Conservation (phyloP, 495 filamentous ascomycete genomes). For the Aspergillus biplanus region DNA sequence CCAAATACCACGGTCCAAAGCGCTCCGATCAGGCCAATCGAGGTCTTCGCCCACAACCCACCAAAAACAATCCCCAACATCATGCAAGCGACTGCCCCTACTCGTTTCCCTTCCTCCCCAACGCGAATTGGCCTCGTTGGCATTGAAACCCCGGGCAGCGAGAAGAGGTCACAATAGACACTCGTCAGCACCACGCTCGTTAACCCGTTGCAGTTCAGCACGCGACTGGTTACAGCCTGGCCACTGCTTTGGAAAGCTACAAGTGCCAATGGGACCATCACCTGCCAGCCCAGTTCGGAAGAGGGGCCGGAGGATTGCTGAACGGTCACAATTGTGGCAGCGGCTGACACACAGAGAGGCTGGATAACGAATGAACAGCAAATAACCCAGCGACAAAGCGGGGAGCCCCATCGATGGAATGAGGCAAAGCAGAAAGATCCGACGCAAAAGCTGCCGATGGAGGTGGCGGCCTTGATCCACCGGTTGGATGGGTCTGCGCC, state of each 20-base stretch:
- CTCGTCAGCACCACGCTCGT: slow-evolving; percentile 75
- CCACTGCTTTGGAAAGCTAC: slow-evolving; percentile 74
- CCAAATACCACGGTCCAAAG: slow-evolving; percentile 64
- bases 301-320: neutral
- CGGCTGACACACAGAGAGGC: slow-evolving; percentile 61
- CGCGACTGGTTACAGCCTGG: slow-evolving; percentile 66
- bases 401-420: slow-evolving; percentile 39
- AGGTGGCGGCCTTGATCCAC: slow-evolving; percentile 66
- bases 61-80: slow-evolving; percentile 65
- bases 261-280: slow-evolving; percentile 59
- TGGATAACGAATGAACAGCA: slow-evolving; percentile 62
- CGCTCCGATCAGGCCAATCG: slow-evolving; percentile 55
- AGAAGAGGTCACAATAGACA: slow-evolving; percentile 69
- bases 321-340: slow-evolving; percentile 37
- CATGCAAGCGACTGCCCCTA: slow-evolving; percentile 58
- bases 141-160: slow-evolving; percentile 55
- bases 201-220: slow-evolving; percentile 68
- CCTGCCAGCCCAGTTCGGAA: slow-evolving; percentile 36
- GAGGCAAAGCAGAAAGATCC: slow-evolving; percentile 55
- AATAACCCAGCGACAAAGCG: slow-evolving; percentile 54
- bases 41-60: slow-evolving; percentile 63
- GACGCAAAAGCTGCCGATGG: slow-evolving; percentile 59
- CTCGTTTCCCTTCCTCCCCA: slow-evolving; percentile 56
- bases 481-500: slow-evolving; percentile 59
- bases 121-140: slow-evolving; percentile 29